Evolutionary conservation across 2,329 filamentous ascomycete species (phyloP).

Genomic region (Lachnellula cervina): DNA sequence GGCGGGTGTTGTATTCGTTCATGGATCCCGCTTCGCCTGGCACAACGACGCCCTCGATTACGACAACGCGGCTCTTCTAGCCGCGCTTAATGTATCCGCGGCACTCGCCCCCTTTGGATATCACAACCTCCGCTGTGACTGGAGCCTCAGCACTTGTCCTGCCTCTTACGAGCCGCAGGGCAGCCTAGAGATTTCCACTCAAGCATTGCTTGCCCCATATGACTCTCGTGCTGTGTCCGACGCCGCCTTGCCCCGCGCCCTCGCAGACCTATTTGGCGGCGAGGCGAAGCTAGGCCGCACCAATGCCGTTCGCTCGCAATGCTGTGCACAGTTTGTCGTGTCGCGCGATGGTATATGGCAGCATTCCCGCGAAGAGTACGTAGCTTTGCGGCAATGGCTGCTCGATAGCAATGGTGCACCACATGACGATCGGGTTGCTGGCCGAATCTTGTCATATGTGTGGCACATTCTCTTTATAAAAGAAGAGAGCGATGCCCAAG

Average conservation of each 20-base stretch:
- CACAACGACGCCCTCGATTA: conserved; percentile 41
- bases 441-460: conserved; percentile 44
- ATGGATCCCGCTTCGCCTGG: conserved; percentile 41
- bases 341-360: conserved; percentile 42
- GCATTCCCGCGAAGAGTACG: conserved; percentile 45
- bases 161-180: conserved; percentile 35
- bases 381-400: conserved; percentile 50
- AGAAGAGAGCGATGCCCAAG: not conserved
- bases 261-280: conserved; percentile 34
- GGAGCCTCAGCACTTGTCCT: conserved; percentile 40
- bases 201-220: conserved; percentile 38
- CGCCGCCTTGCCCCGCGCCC: conserved; percentile 32
- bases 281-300: conserved; percentile 37
- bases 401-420: conserved; percentile 38
- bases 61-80: conserved; percentile 40
- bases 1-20: conserved; percentile 38
- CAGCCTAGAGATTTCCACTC: conserved; percentile 36
- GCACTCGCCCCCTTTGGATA: conserved; percentile 39
- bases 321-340: conserved; percentile 54
- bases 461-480: conserved; percentile 45
- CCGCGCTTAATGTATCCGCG: conserved; percentile 34
- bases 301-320: conserved; percentile 43
- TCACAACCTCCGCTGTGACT: conserved; percentile 46
- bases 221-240: conserved; percentile 38
- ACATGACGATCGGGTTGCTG: conserved; percentile 38